Conservation (phyloP, 768 basidiomycete genomes). For the Russula sp. region DNA sequence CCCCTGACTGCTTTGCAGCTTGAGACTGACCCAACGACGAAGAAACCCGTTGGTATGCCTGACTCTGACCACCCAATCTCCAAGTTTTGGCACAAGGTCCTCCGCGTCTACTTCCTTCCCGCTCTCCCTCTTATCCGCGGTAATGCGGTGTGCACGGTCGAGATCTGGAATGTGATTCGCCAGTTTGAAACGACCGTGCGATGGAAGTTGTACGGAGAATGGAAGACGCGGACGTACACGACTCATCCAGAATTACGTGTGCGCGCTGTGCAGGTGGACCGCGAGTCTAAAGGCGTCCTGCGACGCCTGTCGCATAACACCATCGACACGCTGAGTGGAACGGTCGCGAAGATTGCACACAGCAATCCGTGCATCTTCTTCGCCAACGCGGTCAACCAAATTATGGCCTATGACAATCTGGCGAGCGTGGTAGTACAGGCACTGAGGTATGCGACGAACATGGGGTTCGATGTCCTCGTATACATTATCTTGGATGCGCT, state of each 20-base stretch:
- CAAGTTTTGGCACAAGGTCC: conserved; percentile 80
- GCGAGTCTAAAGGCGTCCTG: conserved; percentile 85
- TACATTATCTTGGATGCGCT: conserved; percentile 86
- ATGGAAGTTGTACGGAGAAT: conserved; percentile 94
- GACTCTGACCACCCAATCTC: conserved; percentile 59
- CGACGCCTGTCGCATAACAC: conserved; percentile 84
- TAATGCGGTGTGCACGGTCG: conserved; percentile 85
- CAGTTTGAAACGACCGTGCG: conserved; percentile 75
- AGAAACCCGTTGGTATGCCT: conserved; percentile 52
- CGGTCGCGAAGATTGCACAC: conserved; percentile 90
- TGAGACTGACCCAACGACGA: conserved; percentile 57
- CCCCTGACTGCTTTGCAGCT: conserved; percentile 36
- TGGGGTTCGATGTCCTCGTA: conserved; percentile 92
- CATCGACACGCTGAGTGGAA: conserved; percentile 78
- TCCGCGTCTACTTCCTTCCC: conserved; percentile 81
- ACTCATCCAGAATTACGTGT: conserved; percentile 77
- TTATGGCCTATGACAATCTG: conserved; percentile 95
- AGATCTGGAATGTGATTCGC: conserved; percentile 87
- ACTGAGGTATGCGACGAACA: conserved; percentile 81
- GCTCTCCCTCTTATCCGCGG: conserved; percentile 80
- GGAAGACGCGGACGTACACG: conserved; percentile 72
- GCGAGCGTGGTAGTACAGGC: conserved; percentile 88
- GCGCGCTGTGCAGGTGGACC: conserved; percentile 77
- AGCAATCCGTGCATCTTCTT: conserved; percentile 94
- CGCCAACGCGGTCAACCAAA: conserved; percentile 83